Base-by-base conservation (phyloP, 1,284 basidiomycete species). In the Cutaneotrichosporon sp. region DNA sequence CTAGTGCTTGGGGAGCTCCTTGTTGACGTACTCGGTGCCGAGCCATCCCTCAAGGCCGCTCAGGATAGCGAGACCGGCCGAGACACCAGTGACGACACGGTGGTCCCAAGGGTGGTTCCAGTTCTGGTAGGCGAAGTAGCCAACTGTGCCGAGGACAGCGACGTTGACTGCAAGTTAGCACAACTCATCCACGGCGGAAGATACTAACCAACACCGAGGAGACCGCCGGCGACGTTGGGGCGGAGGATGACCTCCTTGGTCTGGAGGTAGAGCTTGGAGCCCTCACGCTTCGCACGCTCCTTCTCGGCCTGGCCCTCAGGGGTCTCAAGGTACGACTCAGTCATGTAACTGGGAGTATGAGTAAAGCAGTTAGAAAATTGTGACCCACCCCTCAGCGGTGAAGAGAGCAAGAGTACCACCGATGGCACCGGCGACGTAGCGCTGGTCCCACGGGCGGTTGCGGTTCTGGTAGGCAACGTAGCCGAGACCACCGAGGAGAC, bases 101-200 rank as follows among this genome's bases (percentile, higher is more conserved):
- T 81, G 77, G 71, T 90, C 86, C 88, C 88, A 90, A 13, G 81
- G 81, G 53, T 75, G 72, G 73, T 78, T 67, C 86, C 88, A 89
- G 72, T 88, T 79, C 51, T 74, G 68, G 75, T 87, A 88, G 0
- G 81, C 80, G 55, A 82, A 76, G 72, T 85, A 90, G 2, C 85
- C 84, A 26, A 88, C 76, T 3, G 81, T 75, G 10, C 84, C 84
- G 22, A 90, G 65, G 17, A 90, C 71, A 13, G 80, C 83, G 4
- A 84, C 71, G 68, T 90, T 90, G 55, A 86, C 83, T 85, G 60
- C 4, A 15, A 1, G 49, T 55, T 15, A 57, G 59, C 8, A 30
- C 26, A n/a, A n/a, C n/a, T n/a, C n/a, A n/a, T n/a, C n/a, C n/a
- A n/a, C n/a, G n/a, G n/a, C n/a, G n/a, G n/a, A n/a, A n/a, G n/a